Evolutionary conservation across 495 filamentous ascomycete species (phyloP), one percentile per base, ranked within the genome.

Genomic region (Penicillium soppii): DNA sequence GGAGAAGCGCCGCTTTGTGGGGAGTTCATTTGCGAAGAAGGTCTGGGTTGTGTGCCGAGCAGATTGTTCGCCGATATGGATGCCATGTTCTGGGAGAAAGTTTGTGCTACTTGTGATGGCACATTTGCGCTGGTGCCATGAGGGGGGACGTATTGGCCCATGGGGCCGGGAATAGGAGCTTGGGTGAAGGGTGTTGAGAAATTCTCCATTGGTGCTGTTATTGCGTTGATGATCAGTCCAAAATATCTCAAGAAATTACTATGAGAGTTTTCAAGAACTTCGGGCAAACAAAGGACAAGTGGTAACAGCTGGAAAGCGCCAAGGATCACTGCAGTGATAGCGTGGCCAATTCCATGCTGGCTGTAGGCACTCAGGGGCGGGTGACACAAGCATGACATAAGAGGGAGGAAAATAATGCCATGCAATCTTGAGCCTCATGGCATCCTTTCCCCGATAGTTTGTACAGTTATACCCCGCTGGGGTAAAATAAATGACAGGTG

Each of bases 181-280:
- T 75, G 73, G 47, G 63, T 53, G 52, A 69, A 77, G 3, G 68
- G 68, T 3, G 70, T 62, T 33, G 71, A 63, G 63, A 73, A 72
- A 55, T 70, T 69, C 45, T 68, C 65, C 63, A 75, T 72, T 19
- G 69, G 63, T 61, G 59, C 66, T 74, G 56, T 22, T 55, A 57
- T 29, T 17, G 48, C 16, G 39, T 52, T 51, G 47, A 45, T 39
- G 46, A 49, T 54, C 52, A 61, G 54, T 27, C 39, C n/a, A 25
- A 48, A 19, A 16, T 47, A 36, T 33, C 54, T 38, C 25, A 48
- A 29, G n/a, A 27, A 19, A 29, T 40, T 4, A n/a, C 3, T 32
- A 12, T 7, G 13, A 32, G 10, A 32, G 29, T 10, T 27, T 4
- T 27, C 25, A 27, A 27, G 5, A 27, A 5, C 25, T 9, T 12